A percentile compares a stretch with the other conserved stretches of the same genome.
Evolutionary conservation across 2,329 filamentous ascomycete genomes (phyloP).

Genomic region (Sphaceloma murrayae): DNA sequence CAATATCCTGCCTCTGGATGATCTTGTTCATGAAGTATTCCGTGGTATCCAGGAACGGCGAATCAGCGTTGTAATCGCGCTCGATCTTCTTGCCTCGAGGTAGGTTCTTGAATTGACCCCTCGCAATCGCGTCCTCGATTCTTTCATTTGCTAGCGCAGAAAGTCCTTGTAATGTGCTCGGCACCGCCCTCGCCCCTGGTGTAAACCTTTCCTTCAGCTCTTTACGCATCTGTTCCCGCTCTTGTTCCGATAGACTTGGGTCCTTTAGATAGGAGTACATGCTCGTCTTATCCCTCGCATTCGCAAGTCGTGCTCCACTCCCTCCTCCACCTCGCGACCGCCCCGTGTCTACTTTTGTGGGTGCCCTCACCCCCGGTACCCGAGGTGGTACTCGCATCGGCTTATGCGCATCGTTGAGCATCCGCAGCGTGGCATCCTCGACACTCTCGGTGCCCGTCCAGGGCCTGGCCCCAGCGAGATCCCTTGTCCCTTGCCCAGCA

Average conservation of each 20-base stretch:
- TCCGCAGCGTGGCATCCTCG: constrained; percentile 69
- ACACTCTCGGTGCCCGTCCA: constrained; percentile 73
- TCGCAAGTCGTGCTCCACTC: constrained; percentile 44
- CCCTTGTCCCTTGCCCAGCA: constrained; percentile 59
- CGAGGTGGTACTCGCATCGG: constrained; percentile 38
- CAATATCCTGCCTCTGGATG: constrained; percentile 90
- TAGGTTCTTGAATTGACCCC: constrained; percentile 82
- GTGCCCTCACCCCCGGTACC: constrained; percentile 31
- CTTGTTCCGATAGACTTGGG: constrained; percentile 54
- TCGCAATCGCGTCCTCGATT: constrained; percentile 87
- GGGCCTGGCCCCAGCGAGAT: constrained; percentile 55
- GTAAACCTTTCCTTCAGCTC: constrained; percentile 75
- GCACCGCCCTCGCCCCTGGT: constrained; percentile 61
- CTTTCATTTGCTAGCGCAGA: constrained; percentile 77
- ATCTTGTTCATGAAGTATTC: constrained; percentile 99
- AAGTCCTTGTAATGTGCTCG: constrained; percentile 67
- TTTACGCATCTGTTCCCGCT: constrained; percentile 60
- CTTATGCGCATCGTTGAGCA: constrained; percentile 57
- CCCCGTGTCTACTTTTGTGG: constrained; percentile 38
- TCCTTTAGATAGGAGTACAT: constrained; percentile 47
- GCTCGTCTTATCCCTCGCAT: constrained; percentile 49
- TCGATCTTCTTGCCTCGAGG: constrained; percentile 70
- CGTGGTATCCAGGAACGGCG: constrained; percentile 88
- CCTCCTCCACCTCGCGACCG: constrained; percentile 27
- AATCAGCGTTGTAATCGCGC: constrained; percentile 70